These are phyloP conservation scores for Neurospora sp. DNA, from an alignment of 495 filamentous ascomycete genomes.

Conservation along the genomic window DNA sequence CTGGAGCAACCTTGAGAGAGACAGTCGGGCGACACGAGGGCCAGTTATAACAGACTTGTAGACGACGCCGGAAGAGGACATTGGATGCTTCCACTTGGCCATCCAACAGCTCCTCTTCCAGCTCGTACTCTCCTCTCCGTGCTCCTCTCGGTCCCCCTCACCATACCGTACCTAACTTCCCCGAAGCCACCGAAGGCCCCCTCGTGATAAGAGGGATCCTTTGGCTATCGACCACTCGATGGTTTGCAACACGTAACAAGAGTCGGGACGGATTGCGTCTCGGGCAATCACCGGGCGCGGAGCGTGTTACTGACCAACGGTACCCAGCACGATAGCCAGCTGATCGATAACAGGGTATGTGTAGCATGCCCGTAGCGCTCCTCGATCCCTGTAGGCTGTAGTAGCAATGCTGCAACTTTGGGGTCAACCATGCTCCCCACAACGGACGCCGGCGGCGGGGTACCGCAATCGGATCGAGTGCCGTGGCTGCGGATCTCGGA, in stretches of 20 bases:
- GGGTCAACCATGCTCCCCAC: constrained; percentile 5
- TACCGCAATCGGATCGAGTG: constrained; percentile 18
- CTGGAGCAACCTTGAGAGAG: background rate
- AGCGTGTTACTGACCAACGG: background rate
- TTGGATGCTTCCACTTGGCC: background rate
- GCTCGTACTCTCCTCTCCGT: background rate
- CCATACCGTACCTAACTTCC: background rate
- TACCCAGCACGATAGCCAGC: background rate
- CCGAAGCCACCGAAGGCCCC: background rate
- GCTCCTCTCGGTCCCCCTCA: background rate
- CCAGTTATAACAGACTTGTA: background rate
- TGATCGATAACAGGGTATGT: background rate
- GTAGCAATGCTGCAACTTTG: background rate
- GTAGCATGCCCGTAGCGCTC: background rate
- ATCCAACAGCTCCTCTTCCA: background rate
- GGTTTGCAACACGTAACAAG: background rate
- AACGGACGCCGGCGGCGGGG: constrained; percentile 11
- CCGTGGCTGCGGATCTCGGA: constrained; percentile 10
- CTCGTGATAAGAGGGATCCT: background rate
- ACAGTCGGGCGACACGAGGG: background rate
- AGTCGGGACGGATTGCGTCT: background rate
- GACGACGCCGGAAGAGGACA: background rate
- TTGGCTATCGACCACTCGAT: background rate
- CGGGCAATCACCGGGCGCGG: background rate
- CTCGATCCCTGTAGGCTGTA: background rate